A percentile compares a stretch with the other conserved stretches of the same genome.
Conservation (phyloP, 371 early-diverging fungal species). For the Massospora cicadina region DNA sequence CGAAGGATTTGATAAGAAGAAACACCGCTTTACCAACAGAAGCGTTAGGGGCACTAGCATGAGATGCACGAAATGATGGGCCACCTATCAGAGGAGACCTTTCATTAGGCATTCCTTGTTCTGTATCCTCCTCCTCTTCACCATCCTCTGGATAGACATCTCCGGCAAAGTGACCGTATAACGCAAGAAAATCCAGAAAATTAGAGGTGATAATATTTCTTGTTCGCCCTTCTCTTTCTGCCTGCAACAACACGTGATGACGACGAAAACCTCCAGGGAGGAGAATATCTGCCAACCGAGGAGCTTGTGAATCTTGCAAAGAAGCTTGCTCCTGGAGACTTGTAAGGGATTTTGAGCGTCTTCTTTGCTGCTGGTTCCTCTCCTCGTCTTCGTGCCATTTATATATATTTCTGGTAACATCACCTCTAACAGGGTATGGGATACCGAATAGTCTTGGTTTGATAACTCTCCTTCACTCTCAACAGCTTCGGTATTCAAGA, state of each 20-base stretch:
- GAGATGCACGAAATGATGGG: slow-evolving; percentile 16
- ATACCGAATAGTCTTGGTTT: slow-evolving; percentile 6
- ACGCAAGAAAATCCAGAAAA: slow-evolving; percentile 78
- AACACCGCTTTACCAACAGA: slow-evolving; percentile 51
- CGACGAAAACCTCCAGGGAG: slow-evolving; percentile 78
- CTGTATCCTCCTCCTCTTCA: slow-evolving; percentile 21
- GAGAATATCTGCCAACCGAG: neutral
- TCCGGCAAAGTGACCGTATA: slow-evolving; percentile 86
- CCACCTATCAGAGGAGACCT: slow-evolving; percentile 25
- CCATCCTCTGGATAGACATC: slow-evolving; percentile 69
- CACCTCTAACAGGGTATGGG: slow-evolving; percentile 35
- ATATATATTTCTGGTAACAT: slow-evolving; percentile 73
- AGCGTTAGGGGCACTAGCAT: slow-evolving; percentile 19
- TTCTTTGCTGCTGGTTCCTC: slow-evolving; percentile 1
- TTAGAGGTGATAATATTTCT: slow-evolving; percentile 57
- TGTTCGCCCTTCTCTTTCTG: slow-evolving; percentile 32
- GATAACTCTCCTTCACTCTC: neutral
- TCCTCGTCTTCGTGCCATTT: slow-evolving; percentile 76
- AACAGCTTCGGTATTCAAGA: neutral
- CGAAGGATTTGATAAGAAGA: slow-evolving; percentile 51
- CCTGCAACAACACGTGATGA: slow-evolving; percentile 50
- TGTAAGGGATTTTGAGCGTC: neutral
- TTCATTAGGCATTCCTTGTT: slow-evolving; percentile 6
- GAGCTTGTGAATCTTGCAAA: neutral
- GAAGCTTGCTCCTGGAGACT: neutral